A percentile compares a stretch with the other conserved stretches of the same genome.
phyloP scores from a whole-genome alignment of 805 yeast genomes.

The Teunomyces pallodes region DNA sequence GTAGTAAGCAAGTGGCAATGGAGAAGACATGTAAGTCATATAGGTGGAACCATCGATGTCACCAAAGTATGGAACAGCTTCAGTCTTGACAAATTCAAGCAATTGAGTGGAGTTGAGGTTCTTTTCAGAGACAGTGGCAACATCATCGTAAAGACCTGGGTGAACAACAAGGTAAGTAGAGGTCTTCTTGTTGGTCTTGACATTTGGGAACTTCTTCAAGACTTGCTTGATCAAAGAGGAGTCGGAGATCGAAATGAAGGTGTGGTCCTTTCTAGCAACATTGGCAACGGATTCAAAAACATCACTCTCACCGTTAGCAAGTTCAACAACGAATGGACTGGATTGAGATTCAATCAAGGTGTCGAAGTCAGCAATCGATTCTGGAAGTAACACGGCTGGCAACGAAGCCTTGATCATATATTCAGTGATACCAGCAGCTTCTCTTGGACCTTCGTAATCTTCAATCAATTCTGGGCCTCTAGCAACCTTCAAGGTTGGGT shows the following conservation, averaged over 20 bases:
- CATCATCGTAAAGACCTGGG: constrained; percentile 41
- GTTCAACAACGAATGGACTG: constrained; percentile 60
- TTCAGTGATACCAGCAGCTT: constrained; percentile 69
- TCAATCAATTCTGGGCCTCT: constrained; percentile 48
- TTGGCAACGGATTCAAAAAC: constrained; percentile 60
- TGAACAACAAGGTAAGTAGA: constrained; percentile 48
- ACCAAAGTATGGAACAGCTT: constrained; percentile 80
- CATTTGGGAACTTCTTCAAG: constrained; percentile 28
- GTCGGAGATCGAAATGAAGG: constrained; percentile 53
- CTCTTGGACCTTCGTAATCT: constrained; percentile 85
- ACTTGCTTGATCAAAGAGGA: constrained; percentile 38
- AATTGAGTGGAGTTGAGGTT: constrained; percentile 36
- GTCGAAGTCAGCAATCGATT: constrained; percentile 48
- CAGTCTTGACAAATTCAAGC: constrained; percentile 50
- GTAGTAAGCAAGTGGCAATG: constrained; percentile 81
- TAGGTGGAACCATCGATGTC: constrained; percentile 82
- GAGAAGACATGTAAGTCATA: constrained; percentile 66
- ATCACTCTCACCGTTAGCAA: constrained; percentile 25
- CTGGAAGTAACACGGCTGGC: constrained; percentile 58
- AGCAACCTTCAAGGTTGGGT: constrained; percentile 80
- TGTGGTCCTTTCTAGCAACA: constrained; percentile 56
- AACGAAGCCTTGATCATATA: constrained; percentile 79
- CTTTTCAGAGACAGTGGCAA: constrained; percentile 45
- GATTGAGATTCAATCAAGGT: constrained; percentile 45
- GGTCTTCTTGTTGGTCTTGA: constrained; percentile 16